Evolutionary conservation across 345 rosid species (phyloP), one percentile per base, ranked within the genome.

Genomic region (Salix brachista): DNA sequence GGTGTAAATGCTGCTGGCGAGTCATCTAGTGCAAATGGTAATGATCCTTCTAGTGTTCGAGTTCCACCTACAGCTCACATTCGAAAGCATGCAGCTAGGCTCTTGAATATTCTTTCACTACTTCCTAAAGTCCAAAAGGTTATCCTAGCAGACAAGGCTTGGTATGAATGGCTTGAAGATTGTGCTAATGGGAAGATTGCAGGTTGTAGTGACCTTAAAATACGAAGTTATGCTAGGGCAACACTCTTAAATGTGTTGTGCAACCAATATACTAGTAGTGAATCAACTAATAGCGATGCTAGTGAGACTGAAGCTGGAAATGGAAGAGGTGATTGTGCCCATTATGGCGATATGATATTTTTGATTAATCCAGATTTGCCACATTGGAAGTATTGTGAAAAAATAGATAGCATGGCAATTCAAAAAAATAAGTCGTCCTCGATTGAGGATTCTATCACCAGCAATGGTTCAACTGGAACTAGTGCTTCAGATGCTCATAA

Each of bases 81-180:
- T 54, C 87, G 99, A 69, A 91, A 88, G 89, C 98, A 96, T 90
- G 98, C 98, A 41, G 96, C 97, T 83, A 87, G 97, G 73, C 87
- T 96, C 69, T 81, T 96, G 75, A 90, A 89, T 73, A 84, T 90
- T 84, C 94, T 96, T 80, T 96, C 99, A 6, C 82, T 86, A 62
- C 94, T 92, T 75, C 99, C 94, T 2, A 68, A 90, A 79, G 93
- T 89, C 50, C 93, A 86, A 89, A 87, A 96, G 80, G 79, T 74
- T 81, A 88, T 96, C 80, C 69, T 81, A 68, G 87, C 85, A 11
- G 99, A 96, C 84, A 84, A 89, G 82, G 77, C 82, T 72, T 91
- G 90, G 94, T 92, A 89, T 84, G 84, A 81, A 69, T 96, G 99
- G 99, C 98, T 96, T 82, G 96, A 92, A 73, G 98, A 89, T 79